These are phyloP conservation scores for Lomentospora prolificans DNA, from an alignment of 2,329 filamentous ascomycete genomes.

Conservation along the genomic window DNA sequence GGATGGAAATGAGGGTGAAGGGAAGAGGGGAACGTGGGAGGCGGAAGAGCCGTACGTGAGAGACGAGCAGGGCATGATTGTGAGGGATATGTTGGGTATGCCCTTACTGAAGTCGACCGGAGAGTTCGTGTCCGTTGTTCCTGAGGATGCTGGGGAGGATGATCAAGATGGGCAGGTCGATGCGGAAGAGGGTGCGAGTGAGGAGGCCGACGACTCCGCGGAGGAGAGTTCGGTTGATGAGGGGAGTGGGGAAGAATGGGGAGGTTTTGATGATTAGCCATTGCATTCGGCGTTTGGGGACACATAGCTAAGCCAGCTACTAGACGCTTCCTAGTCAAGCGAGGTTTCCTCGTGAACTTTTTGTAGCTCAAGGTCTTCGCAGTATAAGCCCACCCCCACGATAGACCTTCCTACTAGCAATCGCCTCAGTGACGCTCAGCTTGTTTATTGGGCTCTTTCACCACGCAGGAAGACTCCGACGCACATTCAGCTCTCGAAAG, in stretches of 20 bases:
- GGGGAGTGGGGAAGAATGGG: conserved; percentile 16
- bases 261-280: conserved; percentile 15
- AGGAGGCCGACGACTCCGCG: conserved; percentile 8
- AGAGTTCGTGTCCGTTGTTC: conserved; percentile 15
- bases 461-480: background rate
- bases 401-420: no score
- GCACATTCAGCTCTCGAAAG: background rate
- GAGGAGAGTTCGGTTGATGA: conserved; percentile 8
- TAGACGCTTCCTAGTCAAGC: background rate
- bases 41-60: conserved; percentile 41
- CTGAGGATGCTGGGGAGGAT: conserved; percentile 9
- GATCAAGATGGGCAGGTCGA: conserved; percentile 13
- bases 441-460: no score
- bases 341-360: background rate
- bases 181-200: conserved; percentile 11
- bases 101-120: conserved; percentile 27
- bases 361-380: no score
- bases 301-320: no score
- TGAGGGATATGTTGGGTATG: conserved; percentile 29
- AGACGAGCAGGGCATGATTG: conserved; percentile 44
- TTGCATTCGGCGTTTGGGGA: background rate
- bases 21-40: background rate
- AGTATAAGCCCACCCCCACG: background rate
- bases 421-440: no score
- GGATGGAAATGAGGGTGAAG: conserved; percentile 9